Evolutionary conservation across 257 asterid genomes (phyloP), one percentile per base, ranked within the genome.

Genomic region (Eucommia ulmoides): DNA sequence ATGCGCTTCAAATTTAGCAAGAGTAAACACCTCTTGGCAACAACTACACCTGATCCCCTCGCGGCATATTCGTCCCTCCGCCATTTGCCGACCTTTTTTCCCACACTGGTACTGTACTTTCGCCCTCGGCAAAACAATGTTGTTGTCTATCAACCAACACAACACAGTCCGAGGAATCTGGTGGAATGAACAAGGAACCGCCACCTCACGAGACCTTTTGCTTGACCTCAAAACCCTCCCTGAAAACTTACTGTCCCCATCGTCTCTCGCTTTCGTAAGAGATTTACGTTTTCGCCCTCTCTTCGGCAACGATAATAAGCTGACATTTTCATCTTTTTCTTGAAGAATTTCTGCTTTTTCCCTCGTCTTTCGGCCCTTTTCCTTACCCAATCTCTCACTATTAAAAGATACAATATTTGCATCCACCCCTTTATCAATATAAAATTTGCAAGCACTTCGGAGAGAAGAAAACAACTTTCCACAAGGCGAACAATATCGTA

Each of bases 1-100:
- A 73, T 91, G 99, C 48, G 33, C 55, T 67, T 79, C 94, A 59
- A 91, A 91, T 19, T 50, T 72, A 52, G 66, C 60, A 56, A 86
- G 78, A 35, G 78, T 35, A 61, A 73, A 83, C 41, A 70, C 66
- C 3, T 24, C 44, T 49, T 67, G 76, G 52, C 96, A 91, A 58
- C 99, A 91, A 54, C 54, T 50, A 58, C 99, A 91, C 58, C 74
- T 74, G 63, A 91, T 91, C 58, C 99, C 99, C 23, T 83, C 84
- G 48, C 93, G 93, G 50, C 82, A 73, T 71, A 83, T 65, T 54
- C 70, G 61, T 19, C 99, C 99, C 64, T 86, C 87, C 52, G 63
- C 70, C 64, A 57, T 56, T 14, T 56, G 45, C 19, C 14, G 38
- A 8, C 73, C 73, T 52, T 58, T 68, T 29, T 64, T 74, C 53